These are phyloP conservation scores for Ganoderma resinaceum DNA, from an alignment of 1,284 basidiomycete species.

Conservation along the genomic window DNA sequence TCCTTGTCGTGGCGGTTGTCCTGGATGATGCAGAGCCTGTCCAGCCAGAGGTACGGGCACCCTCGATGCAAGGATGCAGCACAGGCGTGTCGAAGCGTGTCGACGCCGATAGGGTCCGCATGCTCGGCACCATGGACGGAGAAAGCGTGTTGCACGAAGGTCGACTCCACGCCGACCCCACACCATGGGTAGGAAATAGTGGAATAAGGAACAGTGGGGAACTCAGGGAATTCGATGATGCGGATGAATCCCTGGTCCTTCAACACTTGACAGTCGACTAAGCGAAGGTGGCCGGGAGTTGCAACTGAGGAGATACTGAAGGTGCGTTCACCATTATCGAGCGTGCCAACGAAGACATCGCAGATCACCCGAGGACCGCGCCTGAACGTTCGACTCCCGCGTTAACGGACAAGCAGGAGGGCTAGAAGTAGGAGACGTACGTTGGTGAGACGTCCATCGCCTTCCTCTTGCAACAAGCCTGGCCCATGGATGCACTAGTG, in stretches of 20 bases:
- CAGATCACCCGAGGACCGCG: slow-evolving; percentile 6
- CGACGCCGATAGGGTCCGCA: slow-evolving; percentile 21
- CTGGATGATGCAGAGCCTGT: slow-evolving; percentile 27
- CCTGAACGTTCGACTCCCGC: background rate
- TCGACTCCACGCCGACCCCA: slow-evolving; percentile 7
- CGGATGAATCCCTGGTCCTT: background rate
- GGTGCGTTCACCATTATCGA: background rate
- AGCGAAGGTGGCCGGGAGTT: slow-evolving; percentile 10
- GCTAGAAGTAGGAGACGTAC: background rate
- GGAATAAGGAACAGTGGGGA: slow-evolving; percentile 16
- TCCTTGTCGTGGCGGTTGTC: slow-evolving; percentile 17
- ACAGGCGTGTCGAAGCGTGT: slow-evolving; percentile 22
- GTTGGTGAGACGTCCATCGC: slow-evolving; percentile 7
- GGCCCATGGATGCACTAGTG: slow-evolving; percentile 6
- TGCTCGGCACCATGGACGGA: slow-evolving; percentile 21
- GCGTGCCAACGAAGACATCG: slow-evolving; percentile 3
- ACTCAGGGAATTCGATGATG: slow-evolving; percentile 12
- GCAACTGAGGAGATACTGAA: slow-evolving; percentile 2
- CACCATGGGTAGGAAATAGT: slow-evolving; percentile 26
- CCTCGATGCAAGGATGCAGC: slow-evolving; percentile 13
- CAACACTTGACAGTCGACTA: slow-evolving; percentile 14
- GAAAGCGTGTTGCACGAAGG: slow-evolving; percentile 1
- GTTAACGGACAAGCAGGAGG: background rate
- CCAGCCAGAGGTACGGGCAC: slow-evolving; percentile 25
- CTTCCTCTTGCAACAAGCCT: slow-evolving; percentile 10